Evolutionary conservation across 2,329 filamentous ascomycete genomes (phyloP).

Genomic region (Emericellopsis cladophorae): DNA sequence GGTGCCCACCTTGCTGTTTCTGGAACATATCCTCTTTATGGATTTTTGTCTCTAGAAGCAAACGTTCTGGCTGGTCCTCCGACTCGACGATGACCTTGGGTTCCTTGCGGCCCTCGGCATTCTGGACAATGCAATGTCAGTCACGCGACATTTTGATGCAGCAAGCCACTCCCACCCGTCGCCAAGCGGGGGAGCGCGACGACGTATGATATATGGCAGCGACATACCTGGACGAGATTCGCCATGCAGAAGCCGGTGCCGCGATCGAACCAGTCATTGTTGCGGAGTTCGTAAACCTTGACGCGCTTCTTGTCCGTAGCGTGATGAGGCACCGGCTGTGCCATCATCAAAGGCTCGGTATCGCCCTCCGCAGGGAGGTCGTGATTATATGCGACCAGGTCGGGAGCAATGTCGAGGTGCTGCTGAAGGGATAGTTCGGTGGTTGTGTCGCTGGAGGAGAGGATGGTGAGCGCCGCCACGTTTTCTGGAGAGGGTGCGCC

Average conservation of each 20-base stretch:
- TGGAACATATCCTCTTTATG: conserved; percentile 92
- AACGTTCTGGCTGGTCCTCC: conserved; percentile 76
- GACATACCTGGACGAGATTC: conserved; percentile 56
- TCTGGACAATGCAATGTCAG: conserved; percentile 18
- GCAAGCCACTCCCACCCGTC: too few species aligned
- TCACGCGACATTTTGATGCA: not conserved
- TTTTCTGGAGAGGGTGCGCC: conserved; percentile 15
- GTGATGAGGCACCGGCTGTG: conserved; percentile 58
- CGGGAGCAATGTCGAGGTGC: conserved; percentile 42
- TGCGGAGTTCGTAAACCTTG: conserved; percentile 96
- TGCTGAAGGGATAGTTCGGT: conserved; percentile 47
- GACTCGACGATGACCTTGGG: conserved; percentile 84
- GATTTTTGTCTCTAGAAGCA: conserved; percentile 81
- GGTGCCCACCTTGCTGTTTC: conserved; percentile 76
- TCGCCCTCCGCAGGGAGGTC: conserved; percentile 36
- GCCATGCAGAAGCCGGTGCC: conserved; percentile 93
- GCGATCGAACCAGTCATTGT: conserved; percentile 98
- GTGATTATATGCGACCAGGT: conserved; percentile 35
- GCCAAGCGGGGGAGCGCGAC: too few species aligned
- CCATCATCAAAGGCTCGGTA: conserved; percentile 55
- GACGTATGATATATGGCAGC: not conserved
- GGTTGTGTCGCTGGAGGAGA: conserved; percentile 32
- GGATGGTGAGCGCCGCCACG: conserved; percentile 45
- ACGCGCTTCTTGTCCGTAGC: conserved; percentile 63
- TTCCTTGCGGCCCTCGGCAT: conserved; percentile 57